Evolutionary conservation across 495 filamentous ascomycete species (phyloP).

Genomic region (Rhypophila decipiens): DNA sequence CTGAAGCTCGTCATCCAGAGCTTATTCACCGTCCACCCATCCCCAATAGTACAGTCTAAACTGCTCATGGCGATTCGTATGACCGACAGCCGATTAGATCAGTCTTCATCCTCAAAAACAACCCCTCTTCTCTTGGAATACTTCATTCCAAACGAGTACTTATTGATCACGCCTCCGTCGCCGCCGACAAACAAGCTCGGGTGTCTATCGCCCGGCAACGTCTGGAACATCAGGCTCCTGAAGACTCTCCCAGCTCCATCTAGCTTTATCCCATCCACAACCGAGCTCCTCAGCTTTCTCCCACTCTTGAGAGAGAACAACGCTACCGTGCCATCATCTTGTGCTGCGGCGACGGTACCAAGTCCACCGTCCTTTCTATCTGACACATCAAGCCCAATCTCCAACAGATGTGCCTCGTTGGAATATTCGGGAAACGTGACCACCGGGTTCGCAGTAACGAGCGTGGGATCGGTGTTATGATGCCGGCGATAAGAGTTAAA

Average conservation of each 20-base stretch:
- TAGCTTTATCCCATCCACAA: constrained; percentile 6
- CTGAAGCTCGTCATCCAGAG: too few relatives aligned
- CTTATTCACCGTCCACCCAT: too few relatives aligned
- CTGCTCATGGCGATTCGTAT: too few relatives aligned
- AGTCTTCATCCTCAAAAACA: too few relatives aligned
- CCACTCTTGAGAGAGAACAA: constrained; percentile 36
- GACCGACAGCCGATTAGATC: too few relatives aligned
- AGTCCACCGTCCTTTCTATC: constrained; percentile 17
- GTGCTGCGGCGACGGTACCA: constrained; percentile 36
- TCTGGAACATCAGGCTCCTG: constrained; percentile 24
- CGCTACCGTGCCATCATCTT: constrained; percentile 33
- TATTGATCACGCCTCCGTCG: constrained; percentile 11
- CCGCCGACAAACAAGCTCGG: constrained; percentile 26
- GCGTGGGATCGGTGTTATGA: background rate
- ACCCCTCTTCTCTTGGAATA: background rate
- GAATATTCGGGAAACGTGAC: constrained; percentile 29
- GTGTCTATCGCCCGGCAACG: constrained; percentile 21
- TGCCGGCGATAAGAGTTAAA: constrained; percentile 1
- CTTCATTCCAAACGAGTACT: constrained; percentile 20
- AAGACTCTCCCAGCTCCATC: constrained; percentile 9
- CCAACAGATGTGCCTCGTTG: constrained; percentile 23
- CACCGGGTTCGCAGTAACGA: constrained; percentile 16
- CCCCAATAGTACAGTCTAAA: too few relatives aligned
- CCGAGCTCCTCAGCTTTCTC: constrained; percentile 14
- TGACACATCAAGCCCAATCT: constrained; percentile 32